phyloP scores from a whole-genome alignment of 2,329 filamentous ascomycete species.

The Hypoxylon sp. region DNA sequence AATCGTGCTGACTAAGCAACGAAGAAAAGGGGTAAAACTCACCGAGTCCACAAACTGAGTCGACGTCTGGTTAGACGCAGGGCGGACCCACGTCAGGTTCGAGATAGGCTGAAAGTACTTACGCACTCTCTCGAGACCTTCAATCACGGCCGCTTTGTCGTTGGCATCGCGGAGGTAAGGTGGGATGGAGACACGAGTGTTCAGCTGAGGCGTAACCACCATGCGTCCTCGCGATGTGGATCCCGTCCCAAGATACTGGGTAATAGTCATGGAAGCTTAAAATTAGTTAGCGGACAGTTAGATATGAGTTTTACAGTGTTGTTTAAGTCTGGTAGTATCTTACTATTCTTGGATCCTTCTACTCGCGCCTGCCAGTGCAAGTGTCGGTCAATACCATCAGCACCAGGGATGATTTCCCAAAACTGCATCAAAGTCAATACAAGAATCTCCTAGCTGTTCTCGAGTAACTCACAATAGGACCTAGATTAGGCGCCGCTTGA shows the following conservation, averaged over 20 bases:
- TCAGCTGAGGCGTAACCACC: slow-evolving; percentile 70
- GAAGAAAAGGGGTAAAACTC: slow-evolving; percentile 41
- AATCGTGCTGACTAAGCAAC: background rate
- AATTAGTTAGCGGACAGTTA: background rate
- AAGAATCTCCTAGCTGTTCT: no score
- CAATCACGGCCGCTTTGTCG: slow-evolving; percentile 72
- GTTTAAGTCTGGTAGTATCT: background rate
- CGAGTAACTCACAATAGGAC: slow-evolving; percentile 62
- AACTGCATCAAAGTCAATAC: slow-evolving; percentile 47
- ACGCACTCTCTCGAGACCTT: slow-evolving; percentile 71
- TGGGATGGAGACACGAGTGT: slow-evolving; percentile 68
- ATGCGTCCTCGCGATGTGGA: slow-evolving; percentile 71
- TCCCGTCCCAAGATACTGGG: slow-evolving; percentile 74
- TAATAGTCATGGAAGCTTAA: slow-evolving; percentile 64
- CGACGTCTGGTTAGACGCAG: slow-evolving; percentile 65
- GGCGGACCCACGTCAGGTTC: slow-evolving; percentile 69
- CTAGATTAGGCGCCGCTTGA: slow-evolving; percentile 75
- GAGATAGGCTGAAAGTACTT: slow-evolving; percentile 67
- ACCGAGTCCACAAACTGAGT: slow-evolving; percentile 68
- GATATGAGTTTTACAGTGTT: background rate
- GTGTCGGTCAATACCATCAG: slow-evolving; percentile 72
- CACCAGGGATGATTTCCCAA: slow-evolving; percentile 69
- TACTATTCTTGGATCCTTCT: slow-evolving; percentile 58
- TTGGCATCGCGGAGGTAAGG: slow-evolving; percentile 71
- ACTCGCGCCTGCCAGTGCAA: slow-evolving; percentile 76